Percentiles rank a stretch among this genome's conserved stretches.
Conservation (phyloP, 1,139 yeast species). For the Magnusiomyces suaveolens region DNA sequence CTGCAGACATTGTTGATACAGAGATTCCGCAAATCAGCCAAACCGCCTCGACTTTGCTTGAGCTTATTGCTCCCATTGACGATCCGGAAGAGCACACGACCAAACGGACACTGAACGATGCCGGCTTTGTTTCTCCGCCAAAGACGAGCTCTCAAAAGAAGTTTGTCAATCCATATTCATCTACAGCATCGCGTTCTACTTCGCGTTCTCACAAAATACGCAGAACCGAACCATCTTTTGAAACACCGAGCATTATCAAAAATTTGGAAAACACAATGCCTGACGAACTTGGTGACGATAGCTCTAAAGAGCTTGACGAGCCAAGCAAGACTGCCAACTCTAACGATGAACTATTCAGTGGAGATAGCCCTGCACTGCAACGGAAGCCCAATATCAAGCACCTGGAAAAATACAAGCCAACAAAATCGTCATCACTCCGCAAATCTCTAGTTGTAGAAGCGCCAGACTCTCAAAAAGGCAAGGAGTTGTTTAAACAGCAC, state of each 20-base stretch:
- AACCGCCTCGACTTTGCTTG: conserved; percentile 7
- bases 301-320: background rate
- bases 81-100: background rate
- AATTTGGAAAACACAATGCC: conserved; percentile 4
- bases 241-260: background rate
- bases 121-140: conserved; percentile 31
- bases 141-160: conserved; percentile 14
- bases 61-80: background rate
- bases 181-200: conserved; percentile 21
- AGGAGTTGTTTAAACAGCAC: conserved; percentile 17
- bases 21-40: background rate
- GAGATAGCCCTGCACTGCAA: conserved; percentile 14
- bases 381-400: conserved; percentile 9
- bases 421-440: conserved; percentile 23
- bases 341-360: background rate
- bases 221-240: background rate
- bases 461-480: conserved; percentile 17
- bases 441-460: conserved; percentile 20
- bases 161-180: conserved; percentile 45
- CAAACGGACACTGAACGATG: conserved; percentile 38
- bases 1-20: background rate
- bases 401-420: conserved; percentile 23
- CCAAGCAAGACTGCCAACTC: background rate
- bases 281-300: background rate
- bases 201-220: conserved; percentile 11